Base-by-base conservation (phyloP, 306 rosid genomes). In the Prunus mongolica region DNA sequence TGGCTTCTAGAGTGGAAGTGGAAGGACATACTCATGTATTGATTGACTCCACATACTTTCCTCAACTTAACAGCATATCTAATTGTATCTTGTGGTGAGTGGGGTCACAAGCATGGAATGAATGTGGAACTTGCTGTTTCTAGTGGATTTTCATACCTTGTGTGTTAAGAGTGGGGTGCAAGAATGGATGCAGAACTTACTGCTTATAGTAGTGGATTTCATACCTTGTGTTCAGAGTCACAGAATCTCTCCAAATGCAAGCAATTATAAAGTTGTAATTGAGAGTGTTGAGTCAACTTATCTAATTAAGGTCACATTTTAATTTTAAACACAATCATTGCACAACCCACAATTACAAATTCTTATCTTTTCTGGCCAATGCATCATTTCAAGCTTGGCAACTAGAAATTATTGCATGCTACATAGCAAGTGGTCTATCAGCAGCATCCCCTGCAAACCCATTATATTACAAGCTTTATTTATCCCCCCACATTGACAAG, bases 401-500 rank as follows among this genome's bases (percentile, higher is more conserved):
- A 65, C 56, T 1, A 10, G 32, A 28, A 19, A 11, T n/a, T 56
- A 72, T 56, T 58, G 64, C 11, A 57, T 14, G 16, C 6, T 22
- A 46, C 65, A 79, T 66, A 73, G 75, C 57, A 65, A 65, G 46
- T 30, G 24, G 9, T 64, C 13, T 19, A 64, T 30, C 34, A 15
- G 9, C 46, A 64, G 44, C 68, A 64, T 64, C 68, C 47, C 68
- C 47, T 32, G 44, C 46, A 64, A 64, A 62, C 58, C 32, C 28
- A 22, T 27, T 28, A 19, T 38, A 38, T 55, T 25, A 12, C 41
- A 79, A 74, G 56, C 56, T n/a, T 67, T 47, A 28, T 22, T 47
- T 41, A 58, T 24, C 12, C 44, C 70, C 83, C 64, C 22, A 73
- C 63, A 70, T 85, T 77, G 76, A 83, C 75, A 66, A 65, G 86